Percentiles rank a stretch among this genome's conserved stretches.
Conservation (phyloP, 495 filamentous ascomycete species). For the Haplographium delicatum region DNA sequence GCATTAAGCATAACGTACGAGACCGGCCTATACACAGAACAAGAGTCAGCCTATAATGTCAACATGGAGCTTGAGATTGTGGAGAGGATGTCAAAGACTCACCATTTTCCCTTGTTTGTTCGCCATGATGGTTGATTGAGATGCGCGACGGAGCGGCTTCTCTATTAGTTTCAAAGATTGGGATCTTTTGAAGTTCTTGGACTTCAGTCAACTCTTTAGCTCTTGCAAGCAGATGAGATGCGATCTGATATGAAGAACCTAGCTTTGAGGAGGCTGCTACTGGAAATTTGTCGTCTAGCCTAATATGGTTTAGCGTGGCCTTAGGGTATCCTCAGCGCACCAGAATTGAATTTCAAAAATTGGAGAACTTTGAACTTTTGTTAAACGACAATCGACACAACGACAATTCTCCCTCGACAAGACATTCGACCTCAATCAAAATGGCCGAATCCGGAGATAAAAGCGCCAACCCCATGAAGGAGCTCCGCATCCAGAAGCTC, state of each 20-base stretch:
- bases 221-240: constrained; percentile 28
- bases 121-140: constrained; percentile 65
- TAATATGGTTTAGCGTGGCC: constrained; percentile 3
- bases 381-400: constrained; percentile 4
- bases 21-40: constrained; percentile 70
- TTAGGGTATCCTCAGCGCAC: constrained; percentile 2
- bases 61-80: constrained; percentile 43
- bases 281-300: constrained; percentile 10
- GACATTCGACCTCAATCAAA: constrained; percentile 21
- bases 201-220: constrained; percentile 33
- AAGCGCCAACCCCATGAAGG: constrained; percentile 94
- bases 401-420: constrained; percentile 23
- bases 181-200: constrained; percentile 28
- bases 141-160: constrained; percentile 67
- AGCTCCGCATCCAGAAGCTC: constrained; percentile 99
- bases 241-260: constrained; percentile 11
- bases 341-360: constrained; percentile 13
- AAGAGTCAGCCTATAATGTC: constrained; percentile 66
- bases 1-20: constrained; percentile 59
- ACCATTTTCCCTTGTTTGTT: constrained; percentile 99
- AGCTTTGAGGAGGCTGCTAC: constrained; percentile 30
- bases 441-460: constrained; percentile 65
- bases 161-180: constrained; percentile 50
- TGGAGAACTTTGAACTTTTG: constrained; percentile 16
- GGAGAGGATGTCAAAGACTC: constrained; percentile 43